Evolutionary conservation across 108 stramenopile genomes (phyloP), one percentile per base, ranked within the genome.

Genomic region (Stephanodiscus triporus): DNA sequence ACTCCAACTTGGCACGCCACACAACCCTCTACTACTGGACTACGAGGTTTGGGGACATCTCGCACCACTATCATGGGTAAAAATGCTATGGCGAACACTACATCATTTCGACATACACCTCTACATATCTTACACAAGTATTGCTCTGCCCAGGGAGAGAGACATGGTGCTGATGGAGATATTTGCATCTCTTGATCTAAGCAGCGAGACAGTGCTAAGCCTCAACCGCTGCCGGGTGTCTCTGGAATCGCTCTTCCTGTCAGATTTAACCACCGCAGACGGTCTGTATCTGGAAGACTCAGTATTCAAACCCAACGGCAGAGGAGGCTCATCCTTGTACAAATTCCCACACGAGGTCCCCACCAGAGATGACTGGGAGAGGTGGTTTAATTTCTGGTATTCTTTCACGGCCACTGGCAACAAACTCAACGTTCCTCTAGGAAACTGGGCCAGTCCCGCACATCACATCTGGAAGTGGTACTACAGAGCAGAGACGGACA

Each of bases 1-100:
- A 43, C 32, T 77, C 9, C 68, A 76, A 54, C 19, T 38, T 29
- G 75, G 75, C 0, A 47, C 60, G 0, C 6, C n/a, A n/a, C n/a
- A n/a, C n/a, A n/a, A n/a, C 59, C 68, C 66, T 0, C 37, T 70
- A 1, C 0, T 48, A 2, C 14, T 48, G 24, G 26, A 68, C 19
- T 68, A 38, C n/a, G n/a, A n/a, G n/a, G n/a, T n/a, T n/a, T n/a
- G n/a, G n/a, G n/a, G n/a, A n/a, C n/a, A n/a, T n/a, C n/a, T n/a
- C n/a, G n/a, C 54, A 0, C 68, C 75, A 7, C 55, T 13, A 24
- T 54, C 27, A 20, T 76, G 75, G 75, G 20, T 68, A 2, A 16
- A 27, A 9, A 26, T 38, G 23, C 6, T 59, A 10, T 68, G 56
- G 51, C 56, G 42, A 40, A 45, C 13, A 2, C 22, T 76, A 24